Base-by-base conservation (phyloP, 805 yeast genomes). In the Starmerella tilneyi region DNA sequence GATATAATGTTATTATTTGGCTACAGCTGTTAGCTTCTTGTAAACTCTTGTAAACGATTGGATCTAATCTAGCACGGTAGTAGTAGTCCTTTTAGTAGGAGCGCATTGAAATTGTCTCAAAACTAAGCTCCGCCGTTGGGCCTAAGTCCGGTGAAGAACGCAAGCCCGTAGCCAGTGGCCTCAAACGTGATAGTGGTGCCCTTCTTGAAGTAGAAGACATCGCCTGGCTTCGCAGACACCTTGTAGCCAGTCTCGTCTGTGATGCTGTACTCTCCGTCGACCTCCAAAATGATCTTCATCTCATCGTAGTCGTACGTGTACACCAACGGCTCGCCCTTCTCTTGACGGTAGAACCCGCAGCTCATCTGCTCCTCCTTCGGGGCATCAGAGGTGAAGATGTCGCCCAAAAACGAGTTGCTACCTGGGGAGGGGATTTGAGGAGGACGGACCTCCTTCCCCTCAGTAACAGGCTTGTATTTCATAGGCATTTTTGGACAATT, bases 261-360 rank as follows among this genome's bases (percentile, higher is more conserved):
- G 55, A 79, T 68, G 42, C 69, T 66, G 68, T 75, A 78, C 57
- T 74, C 76, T 53, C 84, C 84, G 62, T 79, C 84, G 51, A 79
- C 69, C 26, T 46, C 49, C 21, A 46, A 11, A 60, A 77, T 72
- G 55, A 79, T 68, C 65, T 79, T 79, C 75, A 77, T 73, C 65
- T 78, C 85, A 58, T 79, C 83, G 63, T 78, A 74, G 57, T 64
- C 66, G 66, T 79, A 79, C 46, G 67, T 62, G 71, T 79, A 79
- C n/a, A 74, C 82, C 59, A 79, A 70, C 40, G 80, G 74, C 61
- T 74, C 78, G 48, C 85, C 85, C 45, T 67, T 66, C 62, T 76
- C 80, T 64, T 79, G 84, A 57, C 68, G 72, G 72, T 75, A 79
- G 67, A 79, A 79, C 43, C 86, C 86, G 59, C 78, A 69, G 15